These are phyloP conservation scores for Cotoneaster glaucophyllus DNA, from an alignment of 306 rosid species.

Conservation along the genomic window DNA sequence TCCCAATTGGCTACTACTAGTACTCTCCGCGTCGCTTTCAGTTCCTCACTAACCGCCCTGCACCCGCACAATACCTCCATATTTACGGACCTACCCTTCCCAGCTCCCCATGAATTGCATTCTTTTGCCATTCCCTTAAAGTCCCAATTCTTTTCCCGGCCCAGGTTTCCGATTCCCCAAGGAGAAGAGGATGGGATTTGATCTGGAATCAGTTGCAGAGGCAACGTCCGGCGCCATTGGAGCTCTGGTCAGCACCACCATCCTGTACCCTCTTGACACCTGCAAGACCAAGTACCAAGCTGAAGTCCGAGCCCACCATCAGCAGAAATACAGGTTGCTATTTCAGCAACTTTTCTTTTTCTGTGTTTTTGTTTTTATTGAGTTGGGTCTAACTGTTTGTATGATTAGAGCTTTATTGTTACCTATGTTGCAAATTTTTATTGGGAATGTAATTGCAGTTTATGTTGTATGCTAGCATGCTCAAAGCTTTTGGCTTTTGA, in stretches of 20 bases:
- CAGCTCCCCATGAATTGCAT: slow-evolving; percentile 1
- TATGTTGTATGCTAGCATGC: neutral
- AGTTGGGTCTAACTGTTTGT: neutral
- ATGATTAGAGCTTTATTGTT: neutral
- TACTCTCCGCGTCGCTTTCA: slow-evolving; percentile 12
- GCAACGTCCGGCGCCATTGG: slow-evolving; percentile 97
- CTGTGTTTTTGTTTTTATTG: neutral
- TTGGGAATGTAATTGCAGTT: neutral
- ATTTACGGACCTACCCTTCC: neutral
- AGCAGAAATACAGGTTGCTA: slow-evolving; percentile 66
- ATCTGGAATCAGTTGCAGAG: slow-evolving; percentile 76
- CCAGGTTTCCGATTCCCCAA: neutral
- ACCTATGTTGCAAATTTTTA: neutral
- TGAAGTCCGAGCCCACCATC: slow-evolving; percentile 67
- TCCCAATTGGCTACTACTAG: neutral
- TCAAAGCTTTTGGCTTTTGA: neutral
- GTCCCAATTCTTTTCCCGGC: slow-evolving; percentile 16
- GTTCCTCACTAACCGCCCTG: neutral
- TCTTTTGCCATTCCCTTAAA: slow-evolving; percentile 4
- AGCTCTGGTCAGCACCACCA: slow-evolving; percentile 82
- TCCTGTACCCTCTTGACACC: slow-evolving; percentile 88
- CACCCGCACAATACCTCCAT: neutral
- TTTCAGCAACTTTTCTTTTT: neutral
- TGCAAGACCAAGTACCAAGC: slow-evolving; percentile 98
- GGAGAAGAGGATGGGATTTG: slow-evolving; percentile 44